A percentile compares a stretch with the other conserved stretches of the same genome.
Conservation (phyloP, 1,139 yeast genomes). For the Magnusiomyces fungicola region DNA sequence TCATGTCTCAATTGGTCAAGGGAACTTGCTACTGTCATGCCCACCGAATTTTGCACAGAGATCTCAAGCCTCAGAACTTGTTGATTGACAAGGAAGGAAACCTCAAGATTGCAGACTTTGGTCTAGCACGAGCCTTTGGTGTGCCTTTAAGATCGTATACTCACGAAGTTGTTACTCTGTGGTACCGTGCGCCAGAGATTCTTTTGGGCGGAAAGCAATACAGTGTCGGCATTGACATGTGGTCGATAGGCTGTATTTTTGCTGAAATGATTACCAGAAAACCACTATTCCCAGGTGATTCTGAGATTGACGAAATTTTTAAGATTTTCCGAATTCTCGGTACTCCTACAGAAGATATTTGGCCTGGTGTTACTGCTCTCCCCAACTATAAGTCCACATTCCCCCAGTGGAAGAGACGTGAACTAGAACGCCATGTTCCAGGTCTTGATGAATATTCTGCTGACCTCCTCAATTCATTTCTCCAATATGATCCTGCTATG, state of each 20-base stretch:
- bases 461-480: constrained; percentile 69
- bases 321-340: constrained; percentile 89
- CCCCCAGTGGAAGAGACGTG: constrained; percentile 87
- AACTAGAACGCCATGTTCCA: constrained; percentile 67
- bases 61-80: constrained; percentile 91
- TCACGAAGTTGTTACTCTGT: constrained; percentile 93
- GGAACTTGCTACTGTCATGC: constrained; percentile 95
- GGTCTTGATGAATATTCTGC: constrained; percentile 65
- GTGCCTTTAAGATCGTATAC: constrained; percentile 95
- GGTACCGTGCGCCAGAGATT: constrained; percentile 98
- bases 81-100: constrained; percentile 93
- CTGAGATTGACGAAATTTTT: constrained; percentile 95
- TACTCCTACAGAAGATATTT: constrained; percentile 84
- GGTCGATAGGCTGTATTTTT: constrained; percentile 98
- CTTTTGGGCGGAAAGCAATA: constrained; percentile 94
- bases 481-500: constrained; percentile 88
- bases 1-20: constrained; percentile 84
- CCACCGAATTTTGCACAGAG: constrained; percentile 91
- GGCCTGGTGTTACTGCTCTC: constrained; percentile 94
- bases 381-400: constrained; percentile 95
- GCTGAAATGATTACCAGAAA: constrained; percentile 97
- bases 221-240: constrained; percentile 97
- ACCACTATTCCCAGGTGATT: constrained; percentile 95
- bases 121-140: constrained; percentile 94
- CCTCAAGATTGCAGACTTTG: constrained; percentile 92